Evolutionary conservation across 164 flowering plant species (phyloP).

Genomic region (Liriodendron chinense): DNA sequence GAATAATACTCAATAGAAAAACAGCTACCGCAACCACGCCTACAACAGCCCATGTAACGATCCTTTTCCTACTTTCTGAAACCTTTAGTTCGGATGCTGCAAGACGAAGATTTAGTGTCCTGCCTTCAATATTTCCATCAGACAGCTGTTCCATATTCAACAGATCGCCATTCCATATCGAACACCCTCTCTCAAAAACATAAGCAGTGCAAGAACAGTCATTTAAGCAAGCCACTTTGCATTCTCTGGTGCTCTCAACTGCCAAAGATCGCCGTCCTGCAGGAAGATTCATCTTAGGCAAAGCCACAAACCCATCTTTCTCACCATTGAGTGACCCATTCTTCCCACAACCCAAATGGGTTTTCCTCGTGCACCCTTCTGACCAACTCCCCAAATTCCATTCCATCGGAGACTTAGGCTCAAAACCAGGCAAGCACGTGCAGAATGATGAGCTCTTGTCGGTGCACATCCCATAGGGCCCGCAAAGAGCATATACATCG

Average conservation of each 20-base stretch:
- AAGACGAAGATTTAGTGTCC: neutral
- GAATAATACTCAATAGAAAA: conserved; percentile 10
- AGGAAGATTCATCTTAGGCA: conserved; percentile 1
- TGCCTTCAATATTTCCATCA: conserved; percentile 10
- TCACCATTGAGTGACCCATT: neutral
- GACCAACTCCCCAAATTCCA: conserved; percentile 13
- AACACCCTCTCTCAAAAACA: conserved; percentile 18
- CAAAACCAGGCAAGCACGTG: conserved; percentile 13
- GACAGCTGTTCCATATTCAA: conserved; percentile 4
- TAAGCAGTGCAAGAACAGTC: conserved; percentile 20
- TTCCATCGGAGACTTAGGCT: neutral
- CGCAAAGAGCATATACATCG: conserved; percentile 5
- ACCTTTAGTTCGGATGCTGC: neutral
- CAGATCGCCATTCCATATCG: conserved; percentile 13
- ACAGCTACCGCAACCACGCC: conserved; percentile 17
- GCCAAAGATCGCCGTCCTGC: neutral
- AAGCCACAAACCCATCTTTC: neutral
- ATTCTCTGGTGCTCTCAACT: neutral
- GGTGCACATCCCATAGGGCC: neutral
- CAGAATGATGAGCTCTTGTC: neutral
- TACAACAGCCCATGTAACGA: conserved; percentile 15
- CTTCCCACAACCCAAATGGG: neutral
- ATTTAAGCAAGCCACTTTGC: conserved; percentile 16
- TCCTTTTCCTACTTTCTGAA: neutral
- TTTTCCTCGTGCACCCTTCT: conserved; percentile 7